Evolutionary conservation across 495 filamentous ascomycete genomes (phyloP).

Genomic region (Chlorociboria aeruginascens): DNA sequence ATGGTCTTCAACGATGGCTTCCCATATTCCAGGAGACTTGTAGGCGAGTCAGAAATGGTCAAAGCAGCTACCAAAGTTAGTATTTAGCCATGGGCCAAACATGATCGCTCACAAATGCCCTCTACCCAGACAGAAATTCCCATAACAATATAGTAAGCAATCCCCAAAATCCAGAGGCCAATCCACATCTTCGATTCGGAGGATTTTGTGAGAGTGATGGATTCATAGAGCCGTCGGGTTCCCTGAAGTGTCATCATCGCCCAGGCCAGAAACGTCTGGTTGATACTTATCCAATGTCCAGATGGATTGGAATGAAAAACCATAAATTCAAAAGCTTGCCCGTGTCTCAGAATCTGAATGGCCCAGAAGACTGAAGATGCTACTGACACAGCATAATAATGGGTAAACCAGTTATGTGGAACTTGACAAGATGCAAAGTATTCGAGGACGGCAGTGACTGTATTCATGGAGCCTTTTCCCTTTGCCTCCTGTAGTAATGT

Average conservation of each 20-base stretch:
- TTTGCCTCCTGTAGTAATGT: conserved; percentile 1
- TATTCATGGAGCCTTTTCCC: not conserved
- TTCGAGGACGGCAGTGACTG: not conserved
- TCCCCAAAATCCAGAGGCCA: conserved; percentile 71
- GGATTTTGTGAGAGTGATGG: conserved; percentile 44
- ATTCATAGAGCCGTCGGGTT: conserved; percentile 63
- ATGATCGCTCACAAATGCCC: conserved; percentile 47
- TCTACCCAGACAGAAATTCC: conserved; percentile 78
- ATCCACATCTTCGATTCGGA: conserved; percentile 63
- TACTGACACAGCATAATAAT: conserved; percentile 73
- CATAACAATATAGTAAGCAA: conserved; percentile 62
- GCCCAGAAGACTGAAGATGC: conserved; percentile 67
- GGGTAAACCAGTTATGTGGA: conserved; percentile 76
- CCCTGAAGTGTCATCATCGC: conserved; percentile 63
- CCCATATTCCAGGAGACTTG: conserved; percentile 21
- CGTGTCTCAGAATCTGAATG: conserved; percentile 47
- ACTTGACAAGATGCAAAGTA: conserved; percentile 32
- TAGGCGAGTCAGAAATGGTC: not conserved
- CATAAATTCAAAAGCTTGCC: conserved; percentile 34
- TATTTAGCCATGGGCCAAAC: not conserved
- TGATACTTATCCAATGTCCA: conserved; percentile 40
- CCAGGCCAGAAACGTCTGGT: conserved; percentile 60
- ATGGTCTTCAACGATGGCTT: conserved; percentile 40
- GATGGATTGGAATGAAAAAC: conserved; percentile 20
- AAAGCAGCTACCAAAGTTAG: conserved; percentile 8